Percentiles rank a stretch among this genome's conserved stretches.
phyloP scores from a whole-genome alignment of 2,329 filamentous ascomycete genomes.

The Aureobasidium sp. region DNA sequence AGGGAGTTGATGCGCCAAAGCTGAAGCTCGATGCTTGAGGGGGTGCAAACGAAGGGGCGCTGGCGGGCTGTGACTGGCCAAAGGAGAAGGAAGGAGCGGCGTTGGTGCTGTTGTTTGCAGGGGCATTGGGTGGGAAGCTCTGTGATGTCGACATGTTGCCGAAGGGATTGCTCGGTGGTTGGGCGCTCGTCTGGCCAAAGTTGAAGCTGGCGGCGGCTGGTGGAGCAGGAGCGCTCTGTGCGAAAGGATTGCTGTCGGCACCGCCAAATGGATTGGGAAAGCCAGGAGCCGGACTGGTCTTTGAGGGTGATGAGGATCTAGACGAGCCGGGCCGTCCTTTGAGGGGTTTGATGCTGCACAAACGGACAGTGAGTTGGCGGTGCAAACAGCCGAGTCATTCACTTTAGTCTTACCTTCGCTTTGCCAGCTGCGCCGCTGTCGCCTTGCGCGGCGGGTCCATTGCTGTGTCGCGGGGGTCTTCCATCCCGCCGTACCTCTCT shows the following conservation, averaged over 20 bases:
- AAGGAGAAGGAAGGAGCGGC: conserved; percentile 10
- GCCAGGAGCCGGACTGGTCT: background rate
- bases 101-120: background rate
- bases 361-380: background rate
- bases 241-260: conserved; percentile 5
- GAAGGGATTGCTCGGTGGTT: conserved; percentile 5
- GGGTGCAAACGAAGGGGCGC: conserved; percentile 10
- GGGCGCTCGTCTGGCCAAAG: conserved; percentile 5
- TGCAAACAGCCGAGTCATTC: background rate
- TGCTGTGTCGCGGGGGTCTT: conserved; percentile 8
- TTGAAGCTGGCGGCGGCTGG: conserved; percentile 5
- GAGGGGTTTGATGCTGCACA: conserved; percentile 14
- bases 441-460: conserved; percentile 18
- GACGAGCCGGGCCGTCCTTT: conserved; percentile 6
- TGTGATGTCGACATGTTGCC: background rate
- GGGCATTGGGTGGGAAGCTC: conserved; percentile 6
- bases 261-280: conserved; percentile 1
- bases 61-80: conserved; percentile 14
- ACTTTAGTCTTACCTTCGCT: conserved; percentile 15
- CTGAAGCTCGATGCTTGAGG: background rate
- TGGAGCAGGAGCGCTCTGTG: conserved; percentile 5
- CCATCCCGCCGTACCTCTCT: conserved; percentile 16
- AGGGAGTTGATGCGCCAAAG: conserved; percentile 3
- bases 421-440: conserved; percentile 19
- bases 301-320: background rate